These are phyloP conservation scores for Chaetomium fimeti DNA, from an alignment of 495 filamentous ascomycete genomes.

Conservation along the genomic window DNA sequence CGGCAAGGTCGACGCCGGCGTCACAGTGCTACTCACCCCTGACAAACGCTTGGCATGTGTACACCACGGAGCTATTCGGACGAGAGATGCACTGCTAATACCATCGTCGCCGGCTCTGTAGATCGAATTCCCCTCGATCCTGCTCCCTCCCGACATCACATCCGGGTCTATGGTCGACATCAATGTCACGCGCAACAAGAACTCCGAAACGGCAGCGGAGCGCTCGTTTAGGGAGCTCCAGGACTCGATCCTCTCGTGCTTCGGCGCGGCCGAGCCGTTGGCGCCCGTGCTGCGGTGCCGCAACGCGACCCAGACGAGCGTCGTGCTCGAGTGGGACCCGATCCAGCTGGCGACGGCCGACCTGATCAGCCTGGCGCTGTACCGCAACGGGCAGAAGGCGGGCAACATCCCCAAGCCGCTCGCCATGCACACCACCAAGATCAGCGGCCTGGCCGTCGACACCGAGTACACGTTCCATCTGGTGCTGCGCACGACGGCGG, in stretches of 20 bases:
- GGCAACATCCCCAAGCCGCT: constrained; percentile 85
- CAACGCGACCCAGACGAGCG: constrained; percentile 94
- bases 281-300: constrained; percentile 82
- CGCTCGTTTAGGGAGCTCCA: constrained; percentile 78
- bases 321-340: constrained; percentile 97
- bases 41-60: constrained; percentile 88
- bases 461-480: constrained; percentile 95
- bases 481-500: constrained; percentile 85
- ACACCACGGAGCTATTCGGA: background rate
- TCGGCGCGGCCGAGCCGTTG: constrained; percentile 75
- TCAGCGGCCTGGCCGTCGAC: constrained; percentile 92
- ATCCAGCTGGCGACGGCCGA: constrained; percentile 90
- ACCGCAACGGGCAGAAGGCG: constrained; percentile 93
- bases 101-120: constrained; percentile 35
- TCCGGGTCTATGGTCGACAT: constrained; percentile 98
- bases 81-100: constrained; percentile 8
- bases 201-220: constrained; percentile 70
- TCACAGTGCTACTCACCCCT: constrained; percentile 92
- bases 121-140: constrained; percentile 99
- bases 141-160: constrained; percentile 89
- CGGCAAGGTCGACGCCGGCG: constrained; percentile 97
- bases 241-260: constrained; percentile 78
- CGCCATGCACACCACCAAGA: constrained; percentile 89
- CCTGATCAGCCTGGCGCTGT: constrained; percentile 81
- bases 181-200: constrained; percentile 82